phyloP scores from a whole-genome alignment of 2,329 filamentous ascomycete species.

The Neonectria punicea region DNA sequence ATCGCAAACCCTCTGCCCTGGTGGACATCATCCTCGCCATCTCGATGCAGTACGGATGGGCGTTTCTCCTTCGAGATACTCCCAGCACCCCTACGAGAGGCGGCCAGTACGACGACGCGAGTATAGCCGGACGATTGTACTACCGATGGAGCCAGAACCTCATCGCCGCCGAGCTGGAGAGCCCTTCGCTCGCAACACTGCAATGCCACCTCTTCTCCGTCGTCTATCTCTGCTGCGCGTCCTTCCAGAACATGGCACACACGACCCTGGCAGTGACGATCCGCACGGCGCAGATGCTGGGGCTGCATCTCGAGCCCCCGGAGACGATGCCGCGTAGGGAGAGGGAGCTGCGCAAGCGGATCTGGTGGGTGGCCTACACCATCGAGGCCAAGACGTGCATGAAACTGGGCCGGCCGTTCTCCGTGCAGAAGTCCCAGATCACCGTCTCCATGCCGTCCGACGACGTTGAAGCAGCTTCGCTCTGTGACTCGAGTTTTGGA shows the following conservation, averaged over 20 bases:
- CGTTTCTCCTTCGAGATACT: conserved; percentile 30
- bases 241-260: conserved; percentile 61
- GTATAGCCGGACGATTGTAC: conserved; percentile 57
- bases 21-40: conserved; percentile 65
- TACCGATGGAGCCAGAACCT: conserved; percentile 59
- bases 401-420: conserved; percentile 59
- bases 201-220: conserved; percentile 59
- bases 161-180: conserved; percentile 56
- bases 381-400: conserved; percentile 60
- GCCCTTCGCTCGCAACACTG: conserved; percentile 57
- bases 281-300: conserved; percentile 58
- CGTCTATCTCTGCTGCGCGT: conserved; percentile 59
- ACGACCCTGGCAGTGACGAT: conserved; percentile 52
- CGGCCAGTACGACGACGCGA: conserved; percentile 47
- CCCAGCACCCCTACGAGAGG: not conserved
- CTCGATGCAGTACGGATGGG: conserved; percentile 59
- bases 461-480: conserved; percentile 29
- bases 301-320: conserved; percentile 59
- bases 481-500: conserved; percentile 28
- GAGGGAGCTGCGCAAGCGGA: conserved; percentile 57
- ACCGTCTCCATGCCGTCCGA: conserved; percentile 50
- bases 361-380: conserved; percentile 64
- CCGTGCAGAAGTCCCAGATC: conserved; percentile 46
- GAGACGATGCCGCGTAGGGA: conserved; percentile 45
- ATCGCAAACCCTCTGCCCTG: conserved; percentile 57